phyloP scores from a whole-genome alignment of 2,329 filamentous ascomycete species.

The Arthroderma uncinatum region DNA sequence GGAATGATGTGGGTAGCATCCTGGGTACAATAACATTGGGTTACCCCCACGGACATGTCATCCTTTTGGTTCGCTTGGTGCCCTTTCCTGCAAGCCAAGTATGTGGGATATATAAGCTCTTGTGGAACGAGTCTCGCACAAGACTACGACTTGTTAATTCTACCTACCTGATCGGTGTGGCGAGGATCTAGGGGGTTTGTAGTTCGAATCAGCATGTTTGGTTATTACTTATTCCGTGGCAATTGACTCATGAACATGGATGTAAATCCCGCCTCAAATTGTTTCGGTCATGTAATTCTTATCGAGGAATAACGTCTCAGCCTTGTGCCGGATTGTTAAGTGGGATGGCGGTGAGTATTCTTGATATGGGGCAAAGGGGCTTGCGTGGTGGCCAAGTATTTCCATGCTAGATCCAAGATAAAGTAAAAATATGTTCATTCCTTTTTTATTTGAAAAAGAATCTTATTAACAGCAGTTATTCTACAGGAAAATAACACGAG shows the following conservation, averaged over 20 bases:
- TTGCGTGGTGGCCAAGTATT: no score
- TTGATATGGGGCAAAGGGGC: no score
- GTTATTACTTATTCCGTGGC: neutral
- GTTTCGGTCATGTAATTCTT: neutral
- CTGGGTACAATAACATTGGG: neutral
- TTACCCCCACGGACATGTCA: neutral
- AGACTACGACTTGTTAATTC: neutral
- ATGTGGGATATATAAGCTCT: neutral
- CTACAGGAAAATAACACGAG: neutral
- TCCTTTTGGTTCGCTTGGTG: neutral
- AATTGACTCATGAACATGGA: neutral
- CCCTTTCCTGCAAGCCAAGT: neutral
- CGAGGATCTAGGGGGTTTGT: neutral
- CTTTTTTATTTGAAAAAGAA: neutral
- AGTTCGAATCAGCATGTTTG: neutral
- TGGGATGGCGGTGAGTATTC: neutral
- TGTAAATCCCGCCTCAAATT: neutral
- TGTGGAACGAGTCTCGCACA: neutral
- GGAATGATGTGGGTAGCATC: neutral
- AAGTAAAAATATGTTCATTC: neutral
- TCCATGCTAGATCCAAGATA: neutral
- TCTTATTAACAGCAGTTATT: neutral
- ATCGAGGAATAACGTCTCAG: no score
- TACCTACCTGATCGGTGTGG: neutral
- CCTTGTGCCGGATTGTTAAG: neutral